phyloP scores from a whole-genome alignment of 345 rosid species.

The Psidium friedrichsthalianum region DNA sequence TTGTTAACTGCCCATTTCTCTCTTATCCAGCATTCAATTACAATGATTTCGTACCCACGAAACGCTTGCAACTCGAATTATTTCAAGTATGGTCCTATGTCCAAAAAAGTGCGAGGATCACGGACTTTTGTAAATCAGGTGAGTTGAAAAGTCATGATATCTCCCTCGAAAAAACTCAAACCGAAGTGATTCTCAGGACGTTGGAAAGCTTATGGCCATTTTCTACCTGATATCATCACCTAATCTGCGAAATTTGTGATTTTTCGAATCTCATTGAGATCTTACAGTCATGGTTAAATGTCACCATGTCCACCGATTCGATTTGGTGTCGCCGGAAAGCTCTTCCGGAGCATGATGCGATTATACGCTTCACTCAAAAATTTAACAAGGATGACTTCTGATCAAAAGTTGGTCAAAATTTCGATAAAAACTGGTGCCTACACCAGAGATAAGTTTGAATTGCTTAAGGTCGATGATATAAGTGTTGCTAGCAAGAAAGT shows the following conservation, averaged over 20 bases:
- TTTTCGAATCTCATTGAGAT: background rate
- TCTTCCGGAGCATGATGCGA: background rate
- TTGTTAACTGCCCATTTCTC: background rate
- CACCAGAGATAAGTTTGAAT: background rate
- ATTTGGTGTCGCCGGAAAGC: background rate
- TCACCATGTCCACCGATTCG: background rate
- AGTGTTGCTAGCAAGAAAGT: background rate
- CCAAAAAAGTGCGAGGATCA: background rate
- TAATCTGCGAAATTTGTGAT: background rate
- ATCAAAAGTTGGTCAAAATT: background rate
- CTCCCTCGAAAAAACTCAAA: background rate
- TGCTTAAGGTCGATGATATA: background rate
- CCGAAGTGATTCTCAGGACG: background rate
- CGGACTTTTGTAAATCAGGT: background rate
- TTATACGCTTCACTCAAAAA: background rate
- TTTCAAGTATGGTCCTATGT: background rate
- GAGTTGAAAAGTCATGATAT: background rate
- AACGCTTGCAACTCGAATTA: background rate
- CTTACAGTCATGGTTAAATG: background rate
- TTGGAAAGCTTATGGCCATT: background rate
- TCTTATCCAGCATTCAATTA: background rate
- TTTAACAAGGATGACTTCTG: background rate
- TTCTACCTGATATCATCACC: background rate
- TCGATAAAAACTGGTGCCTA: background rate
- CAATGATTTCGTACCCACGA: background rate